A percentile compares a stretch with the other conserved stretches of the same genome.
Evolutionary conservation across 441 rosid genomes (phyloP).

Genomic region (Euphorbia schlechtendalii): DNA sequence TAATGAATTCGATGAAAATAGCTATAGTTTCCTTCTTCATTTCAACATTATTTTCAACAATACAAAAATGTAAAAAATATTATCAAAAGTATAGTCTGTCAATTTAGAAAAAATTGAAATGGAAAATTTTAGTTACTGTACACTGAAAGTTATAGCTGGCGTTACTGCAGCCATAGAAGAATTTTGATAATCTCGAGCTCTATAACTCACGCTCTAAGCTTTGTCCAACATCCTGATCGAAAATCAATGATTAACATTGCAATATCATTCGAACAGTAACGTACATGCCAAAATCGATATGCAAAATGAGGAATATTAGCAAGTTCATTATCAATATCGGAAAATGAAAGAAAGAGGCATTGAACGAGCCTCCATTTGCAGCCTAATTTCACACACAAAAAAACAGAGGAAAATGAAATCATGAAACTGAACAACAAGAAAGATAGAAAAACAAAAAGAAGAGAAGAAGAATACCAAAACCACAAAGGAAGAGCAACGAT

Average conservation of each 20-base stretch:
- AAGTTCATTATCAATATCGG: constrained; percentile 27
- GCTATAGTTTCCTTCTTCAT: neutral
- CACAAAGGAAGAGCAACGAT: constrained; percentile 15
- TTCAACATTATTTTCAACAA: neutral
- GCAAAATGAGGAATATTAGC: neutral
- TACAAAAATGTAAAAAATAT: neutral
- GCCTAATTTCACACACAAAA: constrained; percentile 18
- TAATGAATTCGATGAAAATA: too few relatives aligned
- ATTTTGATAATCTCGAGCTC: constrained; percentile 54
- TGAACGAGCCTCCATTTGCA: constrained; percentile 18
- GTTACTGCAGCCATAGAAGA: constrained; percentile 71
- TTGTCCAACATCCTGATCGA: constrained; percentile 40
- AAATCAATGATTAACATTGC: constrained; percentile 5
- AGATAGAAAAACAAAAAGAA: neutral
- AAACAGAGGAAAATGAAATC: neutral
- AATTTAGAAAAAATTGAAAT: neutral
- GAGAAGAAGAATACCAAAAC: neutral
- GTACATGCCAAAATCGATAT: neutral
- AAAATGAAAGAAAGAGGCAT: constrained; percentile 26
- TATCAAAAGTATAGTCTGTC: neutral
- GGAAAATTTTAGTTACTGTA: constrained; percentile 17
- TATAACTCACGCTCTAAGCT: constrained; percentile 46
- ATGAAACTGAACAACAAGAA: neutral
- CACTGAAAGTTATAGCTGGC: constrained; percentile 48
- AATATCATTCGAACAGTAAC: constrained; percentile 4